Evolutionary conservation across 495 filamentous ascomycete genomes (phyloP), one percentile per base, ranked within the genome.

Genomic region (Platismatia glauca): DNA sequence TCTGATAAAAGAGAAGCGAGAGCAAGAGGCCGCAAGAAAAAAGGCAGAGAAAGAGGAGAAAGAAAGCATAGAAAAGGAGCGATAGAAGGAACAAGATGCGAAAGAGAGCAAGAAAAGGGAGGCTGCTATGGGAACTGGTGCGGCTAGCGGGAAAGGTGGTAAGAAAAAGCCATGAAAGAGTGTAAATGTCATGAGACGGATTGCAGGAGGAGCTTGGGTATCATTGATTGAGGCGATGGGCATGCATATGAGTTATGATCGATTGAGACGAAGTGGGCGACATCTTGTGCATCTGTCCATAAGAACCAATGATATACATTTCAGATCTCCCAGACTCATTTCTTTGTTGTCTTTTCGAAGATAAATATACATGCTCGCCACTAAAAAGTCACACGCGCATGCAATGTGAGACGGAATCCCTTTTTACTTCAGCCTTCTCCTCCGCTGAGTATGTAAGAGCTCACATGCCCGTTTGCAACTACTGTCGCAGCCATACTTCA

Each of bases 1-100:
- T 67, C 69, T 92, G 58, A 89, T 98, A 61, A 81, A 86, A 31
- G 89, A 95, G 81, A 86, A 88, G 78, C 81, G 94, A 43, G 94
- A 94, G 72, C 86, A 87, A 34, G 93, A 95, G 71, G 82, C 89
- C 68, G 86, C 74, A 72, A 81, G 80, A 76, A 92, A 92, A 80
- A 83, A 84, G 81, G 91, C 79, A 12, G 88, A 91, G 78, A 88
- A 87, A 71, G 86, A 89, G 67, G 88, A 90, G 75, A 81, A 77
- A 64, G 85, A 86, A 15, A 85, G 82, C 34, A 71, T 77, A 56
- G 82, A 84, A 41, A 80, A 80, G 70, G 77, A 73, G 64, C 70
- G 71, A 53, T 69, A 67, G 33, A 74, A 69, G 24, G 70, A 71
- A 58, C 57, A 67, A 16, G 74, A 72, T 50, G 73, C 72, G 63